Conservation (phyloP, 1,284 basidiomycete species). For the Microbotryomycetes sp. region DNA sequence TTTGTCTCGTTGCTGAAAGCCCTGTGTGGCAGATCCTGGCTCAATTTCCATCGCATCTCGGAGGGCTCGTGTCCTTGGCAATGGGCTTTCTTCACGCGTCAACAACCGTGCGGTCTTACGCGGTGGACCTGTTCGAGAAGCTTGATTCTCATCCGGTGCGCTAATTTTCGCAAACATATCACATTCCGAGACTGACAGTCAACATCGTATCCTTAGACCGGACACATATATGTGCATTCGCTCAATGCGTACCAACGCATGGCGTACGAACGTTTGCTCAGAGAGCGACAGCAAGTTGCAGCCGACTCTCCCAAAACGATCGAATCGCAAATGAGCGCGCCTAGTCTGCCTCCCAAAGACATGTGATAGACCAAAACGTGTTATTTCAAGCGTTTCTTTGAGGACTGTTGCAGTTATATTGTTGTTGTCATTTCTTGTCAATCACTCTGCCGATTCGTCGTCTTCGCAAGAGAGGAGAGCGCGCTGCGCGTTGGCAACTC, state of each 20-base stretch:
- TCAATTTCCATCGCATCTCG: slow-evolving; percentile 63
- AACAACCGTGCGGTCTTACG: slow-evolving; percentile 62
- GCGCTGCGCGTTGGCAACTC: no score
- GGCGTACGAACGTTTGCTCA: slow-evolving; percentile 45
- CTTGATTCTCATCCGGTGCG: slow-evolving; percentile 66
- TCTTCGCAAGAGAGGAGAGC: no score
- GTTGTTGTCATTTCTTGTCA: no score
- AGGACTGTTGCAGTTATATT: no score
- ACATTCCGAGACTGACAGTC: neutral
- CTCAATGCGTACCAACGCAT: slow-evolving; percentile 89
- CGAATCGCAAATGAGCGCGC: neutral
- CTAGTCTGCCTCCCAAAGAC: neutral
- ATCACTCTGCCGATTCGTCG: no score
- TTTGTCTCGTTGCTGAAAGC: neutral
- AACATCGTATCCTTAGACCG: slow-evolving; percentile 53
- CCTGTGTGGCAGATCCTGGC: slow-evolving; percentile 68
- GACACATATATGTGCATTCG: slow-evolving; percentile 68
- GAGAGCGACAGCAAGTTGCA: slow-evolving; percentile 21
- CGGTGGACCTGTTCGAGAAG: slow-evolving; percentile 74
- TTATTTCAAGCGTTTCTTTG: no score
- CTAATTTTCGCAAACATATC: slow-evolving; percentile 29
- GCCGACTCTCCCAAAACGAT: neutral
- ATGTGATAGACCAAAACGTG: no score
- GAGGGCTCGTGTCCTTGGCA: slow-evolving; percentile 75
- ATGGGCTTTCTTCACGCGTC: slow-evolving; percentile 85